Evolutionary conservation across 345 rosid species (phyloP), one percentile per base, ranked within the genome.

Genomic region (Isatis tinctoria): DNA sequence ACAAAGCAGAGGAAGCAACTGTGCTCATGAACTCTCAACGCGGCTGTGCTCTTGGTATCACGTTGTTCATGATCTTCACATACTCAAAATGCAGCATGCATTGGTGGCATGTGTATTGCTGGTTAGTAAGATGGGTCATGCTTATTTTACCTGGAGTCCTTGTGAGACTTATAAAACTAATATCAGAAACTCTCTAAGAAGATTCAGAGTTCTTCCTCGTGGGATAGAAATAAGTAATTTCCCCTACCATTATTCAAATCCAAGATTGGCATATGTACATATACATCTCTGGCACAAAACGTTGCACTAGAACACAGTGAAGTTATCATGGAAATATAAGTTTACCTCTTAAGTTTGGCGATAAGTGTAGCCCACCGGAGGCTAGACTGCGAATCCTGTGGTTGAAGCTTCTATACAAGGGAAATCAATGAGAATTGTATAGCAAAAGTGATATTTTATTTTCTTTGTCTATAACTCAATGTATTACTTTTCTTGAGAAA

Each of bases 271-370:
- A 52, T 30, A 32, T 60, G 28, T 40, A 59, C 17, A 40, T 41
- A 26, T 24, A 17, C 39, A 53, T 66, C 16, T 11, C 13, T 48
- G 57, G 11, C 22, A 13, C 33, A 68, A 67, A 40, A 32, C 6
- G 4, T 62, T 61, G 59, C 69, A 53, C 74, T 69, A 75, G 47
- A 62, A 24, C 9, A 52, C 40, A 13, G 35, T 69, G 58, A 41
- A 49, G 40, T 52, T 12, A 60, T 16, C 41, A 41, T 27, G 64
- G 17, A 57, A 65, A 28, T 7, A 41, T 48, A 51, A 27, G n/a
- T 33, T 66, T 77, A 84, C 91, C 98, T 96, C 91, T 97, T 18
- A 94, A 83, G 85, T 80, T 90, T 76, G 93, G 85, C 20, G 92
- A 86, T 81, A 94, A 82, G 75, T 91, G 91, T 82, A 94, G 74